phyloP scores from a whole-genome alignment of 192 early-diverging fungal genomes.

The Rhizoclosmatium globosum region DNA sequence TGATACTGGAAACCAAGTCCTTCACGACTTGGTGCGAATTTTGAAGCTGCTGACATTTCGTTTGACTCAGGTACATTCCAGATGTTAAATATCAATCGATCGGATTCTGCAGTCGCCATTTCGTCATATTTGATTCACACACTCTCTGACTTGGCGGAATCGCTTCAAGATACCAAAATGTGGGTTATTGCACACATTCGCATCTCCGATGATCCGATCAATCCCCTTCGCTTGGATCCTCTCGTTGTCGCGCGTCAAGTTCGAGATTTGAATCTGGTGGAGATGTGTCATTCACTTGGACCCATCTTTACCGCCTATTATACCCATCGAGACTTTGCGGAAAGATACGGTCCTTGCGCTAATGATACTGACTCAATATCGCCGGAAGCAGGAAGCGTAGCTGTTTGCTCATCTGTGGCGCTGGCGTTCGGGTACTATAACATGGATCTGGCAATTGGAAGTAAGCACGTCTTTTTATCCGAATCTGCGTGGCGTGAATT shows the following conservation, averaged over 20 bases:
- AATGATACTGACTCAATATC: not conserved
- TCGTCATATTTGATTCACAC: not conserved
- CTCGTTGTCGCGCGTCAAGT: constrained; percentile 1
- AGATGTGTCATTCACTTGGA: not conserved
- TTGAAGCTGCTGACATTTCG: too few relatives aligned
- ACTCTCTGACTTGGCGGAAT: not conserved
- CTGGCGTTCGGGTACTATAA: constrained; percentile 6
- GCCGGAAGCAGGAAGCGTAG: not conserved
- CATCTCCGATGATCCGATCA: not conserved
- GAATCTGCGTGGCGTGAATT: constrained; percentile 42
- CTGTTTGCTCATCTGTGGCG: constrained; percentile 1
- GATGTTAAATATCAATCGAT: too few relatives aligned
- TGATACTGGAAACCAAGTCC: not conserved
- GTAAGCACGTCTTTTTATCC: constrained; percentile 34
- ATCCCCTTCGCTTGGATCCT: not conserved
- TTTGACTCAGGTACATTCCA: too few relatives aligned
- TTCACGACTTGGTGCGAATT: not conserved
- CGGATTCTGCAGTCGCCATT: not conserved
- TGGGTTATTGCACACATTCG: constrained; percentile 7
- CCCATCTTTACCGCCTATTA: not conserved
- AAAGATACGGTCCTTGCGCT: not conserved
- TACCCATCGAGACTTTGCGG: not conserved
- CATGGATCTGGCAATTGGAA: not conserved
- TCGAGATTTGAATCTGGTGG: not conserved
- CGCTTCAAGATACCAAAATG: not conserved